phyloP scores from a whole-genome alignment of 2,329 filamentous ascomycete genomes.

The Penicillium concentricum region DNA sequence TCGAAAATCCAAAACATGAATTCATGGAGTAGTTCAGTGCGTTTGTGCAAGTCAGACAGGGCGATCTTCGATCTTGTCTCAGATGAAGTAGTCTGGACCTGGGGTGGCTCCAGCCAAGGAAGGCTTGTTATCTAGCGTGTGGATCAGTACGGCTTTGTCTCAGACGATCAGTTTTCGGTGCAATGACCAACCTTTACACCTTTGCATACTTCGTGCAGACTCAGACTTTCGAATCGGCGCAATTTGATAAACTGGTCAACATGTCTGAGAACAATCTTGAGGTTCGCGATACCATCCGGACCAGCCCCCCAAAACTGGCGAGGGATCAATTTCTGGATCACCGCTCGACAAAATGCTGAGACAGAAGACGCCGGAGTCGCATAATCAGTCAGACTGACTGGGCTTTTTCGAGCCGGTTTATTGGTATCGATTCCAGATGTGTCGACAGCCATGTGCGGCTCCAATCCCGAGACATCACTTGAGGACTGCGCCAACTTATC shows the following conservation, averaged over 20 bases:
- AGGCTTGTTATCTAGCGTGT: constrained; percentile 61
- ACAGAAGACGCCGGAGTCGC: constrained; percentile 68
- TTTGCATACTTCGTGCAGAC: constrained; percentile 74
- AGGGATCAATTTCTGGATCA: constrained; percentile 71
- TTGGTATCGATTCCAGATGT: constrained; percentile 3
- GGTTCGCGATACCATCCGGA: constrained; percentile 58
- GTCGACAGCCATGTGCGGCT: neutral
- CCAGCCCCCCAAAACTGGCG: constrained; percentile 69
- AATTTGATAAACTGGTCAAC: constrained; percentile 77
- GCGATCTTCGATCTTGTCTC: constrained; percentile 55
- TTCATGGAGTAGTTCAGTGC: constrained; percentile 75
- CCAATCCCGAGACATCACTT: neutral
- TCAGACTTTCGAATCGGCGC: constrained; percentile 77
- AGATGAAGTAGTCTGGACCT: constrained; percentile 27
- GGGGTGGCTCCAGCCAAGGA: constrained; percentile 67
- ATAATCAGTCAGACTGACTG: constrained; percentile 59
- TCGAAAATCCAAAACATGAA: constrained; percentile 93
- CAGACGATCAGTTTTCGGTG: neutral
- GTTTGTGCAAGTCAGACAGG: constrained; percentile 70
- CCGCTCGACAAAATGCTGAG: constrained; percentile 82
- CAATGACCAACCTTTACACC: constrained; percentile 63
- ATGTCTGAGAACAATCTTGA: constrained; percentile 59
- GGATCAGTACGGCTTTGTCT: constrained; percentile 7
- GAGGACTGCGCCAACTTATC: neutral
- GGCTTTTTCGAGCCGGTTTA: constrained; percentile 8